Percentiles rank a stretch among this genome's conserved stretches.
phyloP scores from a whole-genome alignment of 2,329 filamentous ascomycete genomes.

The Paracorniculantispora psalliotae region DNA sequence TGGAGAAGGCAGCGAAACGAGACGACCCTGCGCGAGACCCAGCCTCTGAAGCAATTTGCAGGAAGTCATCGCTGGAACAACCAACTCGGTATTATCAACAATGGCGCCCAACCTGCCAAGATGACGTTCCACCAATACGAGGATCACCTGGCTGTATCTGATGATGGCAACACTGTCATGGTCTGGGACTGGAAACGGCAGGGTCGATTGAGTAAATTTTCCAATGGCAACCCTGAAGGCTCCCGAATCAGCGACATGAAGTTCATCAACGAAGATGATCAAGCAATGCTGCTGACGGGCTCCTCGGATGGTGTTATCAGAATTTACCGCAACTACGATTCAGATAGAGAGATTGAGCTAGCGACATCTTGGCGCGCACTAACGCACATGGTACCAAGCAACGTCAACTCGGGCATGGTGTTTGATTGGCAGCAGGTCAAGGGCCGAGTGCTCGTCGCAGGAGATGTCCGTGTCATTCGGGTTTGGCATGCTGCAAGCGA shows the following conservation, averaged over 20 bases:
- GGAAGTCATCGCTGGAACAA: slow-evolving; percentile 84
- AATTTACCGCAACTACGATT: slow-evolving; percentile 89
- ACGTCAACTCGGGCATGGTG: slow-evolving; percentile 89
- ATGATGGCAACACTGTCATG: slow-evolving; percentile 84
- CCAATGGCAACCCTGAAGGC: slow-evolving; percentile 86
- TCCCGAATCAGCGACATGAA: slow-evolving; percentile 92
- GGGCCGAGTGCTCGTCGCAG: slow-evolving; percentile 88
- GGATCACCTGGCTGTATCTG: slow-evolving; percentile 87
- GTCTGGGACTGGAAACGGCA: slow-evolving; percentile 92
- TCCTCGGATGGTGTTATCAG: slow-evolving; percentile 93
- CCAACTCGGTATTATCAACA: slow-evolving; percentile 77
- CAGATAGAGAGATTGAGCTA: slow-evolving; percentile 68
- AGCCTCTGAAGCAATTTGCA: slow-evolving; percentile 86
- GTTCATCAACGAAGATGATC: slow-evolving; percentile 98
- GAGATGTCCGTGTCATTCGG: slow-evolving; percentile 89
- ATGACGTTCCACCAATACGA: slow-evolving; percentile 98
- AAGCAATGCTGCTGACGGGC: slow-evolving; percentile 88
- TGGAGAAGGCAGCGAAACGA: slow-evolving; percentile 94
- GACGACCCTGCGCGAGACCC: slow-evolving; percentile 83
- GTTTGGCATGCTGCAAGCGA: slow-evolving; percentile 96
- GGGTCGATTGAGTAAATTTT: slow-evolving; percentile 74
- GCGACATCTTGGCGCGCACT: slow-evolving; percentile 88
- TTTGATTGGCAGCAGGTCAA: slow-evolving; percentile 99
- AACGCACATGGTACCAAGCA: slow-evolving; percentile 89
- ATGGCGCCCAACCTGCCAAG: slow-evolving; percentile 81